phyloP scores from a whole-genome alignment of 371 early-diverging fungal genomes.

The Mucor sp. region DNA sequence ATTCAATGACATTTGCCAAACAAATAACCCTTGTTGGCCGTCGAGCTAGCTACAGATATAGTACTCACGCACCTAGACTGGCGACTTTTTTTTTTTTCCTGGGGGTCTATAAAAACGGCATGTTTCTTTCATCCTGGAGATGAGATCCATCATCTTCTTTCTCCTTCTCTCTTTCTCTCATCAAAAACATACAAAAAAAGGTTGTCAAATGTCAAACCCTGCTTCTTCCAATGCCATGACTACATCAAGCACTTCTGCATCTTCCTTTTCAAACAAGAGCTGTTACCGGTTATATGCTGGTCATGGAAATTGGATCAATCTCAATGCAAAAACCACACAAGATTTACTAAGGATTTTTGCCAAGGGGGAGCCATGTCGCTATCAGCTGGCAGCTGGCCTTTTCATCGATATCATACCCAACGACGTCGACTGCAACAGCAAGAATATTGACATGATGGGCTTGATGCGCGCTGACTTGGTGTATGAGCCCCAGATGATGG shows the following conservation, averaged over 20 bases:
- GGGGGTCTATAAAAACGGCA: background rate
- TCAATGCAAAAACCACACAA: conserved; percentile 32
- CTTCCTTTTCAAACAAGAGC: conserved; percentile 8
- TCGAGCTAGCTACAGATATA: background rate
- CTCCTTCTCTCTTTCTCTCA: background rate
- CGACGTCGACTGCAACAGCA: conserved; percentile 50
- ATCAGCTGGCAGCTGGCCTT: conserved; percentile 34
- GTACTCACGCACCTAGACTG: background rate
- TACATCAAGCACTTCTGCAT: background rate
- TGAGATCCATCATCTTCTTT: background rate
- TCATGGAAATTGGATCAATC: conserved; percentile 49
- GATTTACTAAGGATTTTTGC: conserved; percentile 36
- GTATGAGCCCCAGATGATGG: conserved; percentile 20
- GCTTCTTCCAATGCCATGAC: background rate
- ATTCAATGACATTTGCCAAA: conserved; percentile 22
- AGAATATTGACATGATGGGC: conserved; percentile 42
- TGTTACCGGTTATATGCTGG: conserved; percentile 46
- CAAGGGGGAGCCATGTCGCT: conserved; percentile 38
- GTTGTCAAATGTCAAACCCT: conserved; percentile 5
- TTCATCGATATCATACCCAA: conserved; percentile 45
- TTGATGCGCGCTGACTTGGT: conserved; percentile 49
- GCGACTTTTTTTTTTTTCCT: conserved; percentile 10
- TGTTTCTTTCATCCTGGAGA: background rate
- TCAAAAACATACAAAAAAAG: background rate
- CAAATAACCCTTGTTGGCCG: background rate